phyloP scores from a whole-genome alignment of 23 red algal species.

The Rhodosorus marinus region DNA sequence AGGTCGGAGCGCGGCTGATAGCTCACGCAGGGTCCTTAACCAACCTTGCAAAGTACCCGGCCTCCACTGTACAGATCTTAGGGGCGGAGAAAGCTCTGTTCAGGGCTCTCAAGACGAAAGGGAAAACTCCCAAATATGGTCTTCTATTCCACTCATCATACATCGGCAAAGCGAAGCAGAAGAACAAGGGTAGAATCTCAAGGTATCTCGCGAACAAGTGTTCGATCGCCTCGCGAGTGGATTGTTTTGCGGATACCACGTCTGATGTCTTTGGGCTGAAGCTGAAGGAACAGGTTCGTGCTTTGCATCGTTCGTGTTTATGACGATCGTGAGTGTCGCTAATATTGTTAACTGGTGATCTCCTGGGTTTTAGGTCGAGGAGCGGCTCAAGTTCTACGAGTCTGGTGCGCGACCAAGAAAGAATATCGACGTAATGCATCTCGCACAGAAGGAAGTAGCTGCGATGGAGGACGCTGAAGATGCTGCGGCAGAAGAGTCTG shows the following conservation, averaged over 20 bases:
- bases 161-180: conserved; percentile 72
- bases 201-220: conserved; percentile 87
- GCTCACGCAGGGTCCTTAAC: conserved; percentile 86
- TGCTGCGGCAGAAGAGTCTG: background rate
- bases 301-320: too few species aligned
- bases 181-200: conserved; percentile 90
- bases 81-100: conserved; percentile 99
- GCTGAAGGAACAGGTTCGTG: conserved; percentile 69
- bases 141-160: conserved; percentile 67
- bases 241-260: conserved; percentile 48
- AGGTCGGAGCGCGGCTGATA: conserved; percentile 82
- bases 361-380: too few species aligned
- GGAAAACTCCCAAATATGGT: conserved; percentile 96
- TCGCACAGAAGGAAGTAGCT: conserved; percentile 26
- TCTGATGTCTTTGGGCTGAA: conserved; percentile 75
- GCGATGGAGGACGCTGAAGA: conserved; percentile 20
- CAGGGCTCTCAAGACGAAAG: conserved; percentile 82
- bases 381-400: conserved; percentile 76
- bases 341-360: too few species aligned
- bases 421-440: conserved; percentile 76
- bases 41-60: conserved; percentile 95
- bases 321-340: too few species aligned
- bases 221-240: conserved; percentile 73
- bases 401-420: conserved; percentile 46
- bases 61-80: conserved; percentile 93